Evolutionary conservation across 805 yeast species (phyloP).

Genomic region (Komagataella pastoris): DNA sequence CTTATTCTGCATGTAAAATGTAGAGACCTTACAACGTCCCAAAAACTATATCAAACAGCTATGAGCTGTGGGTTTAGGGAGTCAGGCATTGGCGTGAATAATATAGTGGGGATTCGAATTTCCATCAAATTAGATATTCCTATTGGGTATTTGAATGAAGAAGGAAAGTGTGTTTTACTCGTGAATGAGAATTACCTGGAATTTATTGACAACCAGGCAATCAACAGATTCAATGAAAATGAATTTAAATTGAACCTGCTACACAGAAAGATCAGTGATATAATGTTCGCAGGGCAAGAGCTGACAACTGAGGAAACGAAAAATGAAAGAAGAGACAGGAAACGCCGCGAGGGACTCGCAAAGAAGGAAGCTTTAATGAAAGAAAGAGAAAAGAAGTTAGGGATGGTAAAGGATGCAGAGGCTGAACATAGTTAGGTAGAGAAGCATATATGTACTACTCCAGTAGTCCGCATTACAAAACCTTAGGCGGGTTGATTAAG

Average conservation of each 20-base stretch:
- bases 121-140: slow-evolving; percentile 70
- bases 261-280: slow-evolving; percentile 23
- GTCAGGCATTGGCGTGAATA: slow-evolving; percentile 72
- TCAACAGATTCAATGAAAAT: slow-evolving; percentile 58
- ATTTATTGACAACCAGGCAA: slow-evolving; percentile 38
- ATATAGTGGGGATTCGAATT: slow-evolving; percentile 65
- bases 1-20: slow-evolving; percentile 77
- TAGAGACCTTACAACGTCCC: slow-evolving; percentile 43
- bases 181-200: slow-evolving; percentile 40
- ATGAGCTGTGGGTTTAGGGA: slow-evolving; percentile 83
- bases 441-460: not conserved
- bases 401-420: not conserved
- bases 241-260: slow-evolving; percentile 38
- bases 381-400: slow-evolving; percentile 13
- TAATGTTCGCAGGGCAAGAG: slow-evolving; percentile 10
- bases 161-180: slow-evolving; percentile 16
- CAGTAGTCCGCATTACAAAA: too few species aligned
- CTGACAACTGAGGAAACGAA: slow-evolving; percentile 27
- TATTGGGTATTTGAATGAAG: slow-evolving; percentile 38
- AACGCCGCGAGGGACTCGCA: slow-evolving; percentile 35
- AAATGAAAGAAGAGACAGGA: slow-evolving; percentile 42
- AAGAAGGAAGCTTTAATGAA: slow-evolving; percentile 15
- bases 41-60: slow-evolving; percentile 51
- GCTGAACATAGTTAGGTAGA: not conserved
- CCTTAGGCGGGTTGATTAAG: too few species aligned